Percentiles rank a stretch among this genome's conserved stretches.
These are phyloP conservation scores for Chloroidium sp. DNA, from an alignment of 163 green algal genomes.

Conservation along the genomic window DNA sequence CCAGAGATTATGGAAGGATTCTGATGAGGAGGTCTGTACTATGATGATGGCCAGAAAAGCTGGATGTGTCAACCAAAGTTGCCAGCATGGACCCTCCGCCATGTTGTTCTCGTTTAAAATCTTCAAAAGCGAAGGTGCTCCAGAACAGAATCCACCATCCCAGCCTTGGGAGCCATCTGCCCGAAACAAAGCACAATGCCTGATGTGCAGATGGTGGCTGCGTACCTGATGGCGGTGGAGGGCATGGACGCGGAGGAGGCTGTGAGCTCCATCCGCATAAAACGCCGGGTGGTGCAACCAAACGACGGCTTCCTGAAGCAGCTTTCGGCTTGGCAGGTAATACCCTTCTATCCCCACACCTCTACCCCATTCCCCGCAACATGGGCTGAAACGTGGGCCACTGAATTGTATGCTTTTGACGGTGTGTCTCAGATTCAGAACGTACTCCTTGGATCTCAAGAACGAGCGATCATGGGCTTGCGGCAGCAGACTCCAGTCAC, in stretches of 20 bases:
- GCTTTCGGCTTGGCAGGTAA: conserved; percentile 52
- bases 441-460: too few relatives aligned
- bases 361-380: too few relatives aligned
- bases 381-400: too few relatives aligned
- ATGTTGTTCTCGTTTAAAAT: not conserved
- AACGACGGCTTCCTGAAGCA: conserved; percentile 72
- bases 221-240: conserved; percentile 48
- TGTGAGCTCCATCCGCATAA: conserved; percentile 9
- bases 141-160: not conserved
- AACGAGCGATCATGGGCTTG: too few relatives aligned
- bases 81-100: not conserved
- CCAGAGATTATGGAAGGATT: not conserved
- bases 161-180: not conserved
- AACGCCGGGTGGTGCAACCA: conserved; percentile 25
- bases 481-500: too few relatives aligned
- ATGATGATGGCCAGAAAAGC: not conserved
- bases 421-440: too few relatives aligned
- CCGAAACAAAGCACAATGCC: not conserved
- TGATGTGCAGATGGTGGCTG: conserved; percentile 30
- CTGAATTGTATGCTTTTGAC: too few relatives aligned
- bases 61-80: not conserved
- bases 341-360: not conserved
- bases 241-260: conserved; percentile 8
- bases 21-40: not conserved
- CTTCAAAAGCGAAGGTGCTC: not conserved